Evolutionary conservation across 2,329 filamentous ascomycete genomes (phyloP).

Genomic region (Shiraia sp.): DNA sequence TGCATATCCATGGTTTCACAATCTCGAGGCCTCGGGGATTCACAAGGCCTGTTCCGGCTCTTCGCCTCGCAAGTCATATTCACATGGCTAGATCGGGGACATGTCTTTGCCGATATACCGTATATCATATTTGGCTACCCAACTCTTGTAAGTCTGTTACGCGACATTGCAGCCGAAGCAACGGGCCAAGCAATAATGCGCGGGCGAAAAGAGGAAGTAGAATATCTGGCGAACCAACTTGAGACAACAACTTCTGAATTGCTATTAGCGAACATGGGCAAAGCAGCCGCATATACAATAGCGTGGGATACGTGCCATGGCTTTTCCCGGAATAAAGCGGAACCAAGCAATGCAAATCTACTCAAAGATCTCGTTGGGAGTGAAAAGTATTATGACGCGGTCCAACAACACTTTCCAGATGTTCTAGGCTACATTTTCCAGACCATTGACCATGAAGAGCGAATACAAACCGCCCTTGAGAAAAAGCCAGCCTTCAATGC

Average conservation of each 20-base stretch:
- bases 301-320: constrained; percentile 68
- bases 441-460: constrained; percentile 56
- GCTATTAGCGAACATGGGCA: constrained; percentile 71
- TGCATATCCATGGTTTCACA: constrained; percentile 71
- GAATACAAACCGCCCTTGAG: constrained; percentile 52
- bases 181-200: constrained; percentile 83
- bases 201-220: constrained; percentile 66
- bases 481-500: constrained; percentile 62
- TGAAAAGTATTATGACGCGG: constrained; percentile 64
- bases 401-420: constrained; percentile 73
- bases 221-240: constrained; percentile 60
- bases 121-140: constrained; percentile 82
- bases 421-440: constrained; percentile 78
- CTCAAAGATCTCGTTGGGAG: constrained; percentile 72
- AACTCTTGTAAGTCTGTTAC: constrained; percentile 69
- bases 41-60: constrained; percentile 74
- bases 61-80: constrained; percentile 90
- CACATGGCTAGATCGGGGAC: constrained; percentile 78
- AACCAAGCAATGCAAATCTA: constrained; percentile 64
- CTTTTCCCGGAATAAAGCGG: constrained; percentile 42
- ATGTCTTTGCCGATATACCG: constrained; percentile 65
- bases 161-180: constrained; percentile 74
- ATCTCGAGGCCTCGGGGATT: constrained; percentile 65
- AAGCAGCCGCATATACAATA: constrained; percentile 80
- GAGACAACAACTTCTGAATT: constrained; percentile 19